Base-by-base conservation (phyloP, 345 rosid genomes). In the Salix viminalis region DNA sequence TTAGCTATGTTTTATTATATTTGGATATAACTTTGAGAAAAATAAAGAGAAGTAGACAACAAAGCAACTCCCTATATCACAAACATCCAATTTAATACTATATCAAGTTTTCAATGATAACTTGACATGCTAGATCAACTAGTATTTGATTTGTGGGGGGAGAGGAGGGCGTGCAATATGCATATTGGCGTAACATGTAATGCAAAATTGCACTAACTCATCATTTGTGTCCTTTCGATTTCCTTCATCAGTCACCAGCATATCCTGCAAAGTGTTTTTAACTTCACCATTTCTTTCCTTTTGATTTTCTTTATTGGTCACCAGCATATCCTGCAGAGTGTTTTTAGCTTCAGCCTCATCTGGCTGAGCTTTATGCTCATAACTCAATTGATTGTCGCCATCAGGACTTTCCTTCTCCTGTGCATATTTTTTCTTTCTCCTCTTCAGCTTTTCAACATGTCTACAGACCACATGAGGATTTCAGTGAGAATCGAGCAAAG, bases 331-430 rank as follows among this genome's bases (percentile, higher is more conserved):
- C 39, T 69, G 44, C 34, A 4, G 23, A 21, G 23, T 32, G 30
- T 32, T 70, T 62, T 61, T 69, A 69, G n/a, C 42, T 6, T 70
- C 48, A 12, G 70, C 75, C 46, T 46, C 75, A 61, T 61, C 14
- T 30, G 8, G 69, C 75, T 61, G 61, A 14, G 54, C 14, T 44
- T 76, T 62, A 61, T 61, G 74, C 52, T 60, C 64, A 32, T 36
- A 41, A 23, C 1, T 19, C 37, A 61, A 44, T 7, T 21, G 11
- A 36, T 19, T 58, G 10, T 36, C 76, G 44, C 12, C 60, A 28
- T 46, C 42, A 62, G 44, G 37, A 42, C 16, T 19, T 28, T 64
- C 30, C 14, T 64, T 69, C 69, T 41, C 76, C 41, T 74, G 64
- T 41, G 69, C 39, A 4, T 9, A 23, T 13, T 42, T 74, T 28